Percentiles rank a stretch among this genome's conserved stretches.
Conservation (phyloP, 1,139 yeast genomes). For the Suhomyces taliae region DNA sequence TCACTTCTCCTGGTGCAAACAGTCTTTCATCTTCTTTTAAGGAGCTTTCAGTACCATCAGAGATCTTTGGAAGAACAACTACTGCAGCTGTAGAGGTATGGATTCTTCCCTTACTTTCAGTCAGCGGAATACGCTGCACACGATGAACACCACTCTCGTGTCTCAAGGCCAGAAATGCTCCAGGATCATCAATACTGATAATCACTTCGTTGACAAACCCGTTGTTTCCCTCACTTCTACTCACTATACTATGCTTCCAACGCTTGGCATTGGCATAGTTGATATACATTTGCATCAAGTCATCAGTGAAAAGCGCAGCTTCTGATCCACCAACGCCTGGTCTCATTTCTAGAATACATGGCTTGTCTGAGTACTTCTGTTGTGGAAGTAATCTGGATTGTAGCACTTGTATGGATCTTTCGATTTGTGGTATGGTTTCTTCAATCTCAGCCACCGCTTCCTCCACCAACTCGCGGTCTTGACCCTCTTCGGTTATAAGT, state of each 20-base stretch:
- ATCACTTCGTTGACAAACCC: slow-evolving; percentile 71
- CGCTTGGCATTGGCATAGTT: slow-evolving; percentile 62
- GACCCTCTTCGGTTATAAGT: slow-evolving; percentile 28
- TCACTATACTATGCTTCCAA: slow-evolving; percentile 68
- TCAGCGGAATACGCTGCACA: slow-evolving; percentile 90
- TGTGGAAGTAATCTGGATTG: slow-evolving; percentile 69
- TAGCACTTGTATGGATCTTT: slow-evolving; percentile 42
- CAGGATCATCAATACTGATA: slow-evolving; percentile 69
- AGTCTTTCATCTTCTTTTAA: slow-evolving; percentile 64
- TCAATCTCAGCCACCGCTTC: slow-evolving; percentile 29
- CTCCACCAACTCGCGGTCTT: slow-evolving; percentile 32
- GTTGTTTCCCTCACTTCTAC: slow-evolving; percentile 65
- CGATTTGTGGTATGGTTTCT: slow-evolving; percentile 35
- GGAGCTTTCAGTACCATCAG: slow-evolving; percentile 56
- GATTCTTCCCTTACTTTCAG: slow-evolving; percentile 90
- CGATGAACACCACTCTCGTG: slow-evolving; percentile 96
- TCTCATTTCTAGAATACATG: slow-evolving; percentile 79
- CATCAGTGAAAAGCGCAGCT: slow-evolving; percentile 82
- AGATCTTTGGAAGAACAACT: slow-evolving; percentile 83
- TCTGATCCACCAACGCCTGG: slow-evolving; percentile 98
- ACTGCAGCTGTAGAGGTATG: slow-evolving; percentile 98
- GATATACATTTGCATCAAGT: slow-evolving; percentile 77
- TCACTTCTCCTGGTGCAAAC: slow-evolving; percentile 83
- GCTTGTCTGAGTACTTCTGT: slow-evolving; percentile 71
- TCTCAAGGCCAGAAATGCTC: slow-evolving; percentile 70